Evolutionary conservation across 768 basidiomycete species (phyloP).

Genomic region (Amylocystis lapponica): DNA sequence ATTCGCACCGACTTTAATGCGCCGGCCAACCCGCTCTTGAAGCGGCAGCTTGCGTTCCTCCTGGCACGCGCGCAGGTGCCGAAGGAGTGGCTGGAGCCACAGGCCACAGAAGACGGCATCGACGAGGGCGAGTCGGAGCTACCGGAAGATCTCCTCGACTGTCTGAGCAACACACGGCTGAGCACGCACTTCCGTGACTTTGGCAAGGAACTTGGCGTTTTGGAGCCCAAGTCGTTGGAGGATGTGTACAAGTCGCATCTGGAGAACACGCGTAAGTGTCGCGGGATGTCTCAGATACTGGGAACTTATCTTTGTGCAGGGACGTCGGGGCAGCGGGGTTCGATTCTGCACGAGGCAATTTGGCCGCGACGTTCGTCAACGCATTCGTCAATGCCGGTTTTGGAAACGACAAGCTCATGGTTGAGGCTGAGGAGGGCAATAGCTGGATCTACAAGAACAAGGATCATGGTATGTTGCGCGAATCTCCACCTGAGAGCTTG

Average conservation of each 20-base stretch:
- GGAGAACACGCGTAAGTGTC: conserved; percentile 79
- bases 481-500: background rate
- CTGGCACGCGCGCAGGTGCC: conserved; percentile 91
- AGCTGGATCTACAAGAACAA: conserved; percentile 99
- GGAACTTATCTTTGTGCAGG: conserved; percentile 33
- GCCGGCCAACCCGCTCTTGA: conserved; percentile 93
- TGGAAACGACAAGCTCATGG: conserved; percentile 98
- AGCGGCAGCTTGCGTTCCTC: conserved; percentile 89
- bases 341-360: conserved; percentile 90
- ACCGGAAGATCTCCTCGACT: conserved; percentile 78
- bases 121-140: conserved; percentile 56
- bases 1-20: conserved; percentile 86
- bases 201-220: conserved; percentile 89
- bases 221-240: conserved; percentile 86
- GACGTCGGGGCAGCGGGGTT: conserved; percentile 66
- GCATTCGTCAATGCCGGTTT: conserved; percentile 99
- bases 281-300: background rate
- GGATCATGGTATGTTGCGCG: conserved; percentile 70
- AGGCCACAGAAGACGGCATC: conserved; percentile 39
- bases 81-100: conserved; percentile 77
- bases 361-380: conserved; percentile 97
- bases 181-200: conserved; percentile 84
- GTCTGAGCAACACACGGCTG: conserved; percentile 79
- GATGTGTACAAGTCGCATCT: conserved; percentile 97
- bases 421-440: conserved; percentile 90